These are phyloP conservation scores for Backusella tuberculispora DNA, from an alignment of 192 early-diverging fungal species.

Conservation along the genomic window DNA sequence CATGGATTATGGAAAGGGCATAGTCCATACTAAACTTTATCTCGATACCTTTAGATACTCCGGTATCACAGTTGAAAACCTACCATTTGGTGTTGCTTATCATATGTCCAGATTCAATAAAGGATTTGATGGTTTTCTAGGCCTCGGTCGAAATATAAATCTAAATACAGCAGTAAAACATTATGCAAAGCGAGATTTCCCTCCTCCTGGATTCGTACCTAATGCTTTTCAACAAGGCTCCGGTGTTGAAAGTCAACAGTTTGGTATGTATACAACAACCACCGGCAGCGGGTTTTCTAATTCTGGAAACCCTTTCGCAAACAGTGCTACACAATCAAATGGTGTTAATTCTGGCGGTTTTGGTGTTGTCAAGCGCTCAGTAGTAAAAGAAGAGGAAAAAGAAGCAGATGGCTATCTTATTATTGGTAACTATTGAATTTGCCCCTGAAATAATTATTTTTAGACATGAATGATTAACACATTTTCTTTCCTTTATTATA, in stretches of 20 bases:
- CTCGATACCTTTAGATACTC: slow-evolving; percentile 31
- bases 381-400: slow-evolving; percentile 16
- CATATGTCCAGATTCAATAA: slow-evolving; percentile 35
- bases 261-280: slow-evolving; percentile 34
- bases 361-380: not conserved
- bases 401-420: slow-evolving; percentile 40
- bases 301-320: not conserved
- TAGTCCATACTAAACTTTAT: slow-evolving; percentile 38
- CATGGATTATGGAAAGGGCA: slow-evolving; percentile 31
- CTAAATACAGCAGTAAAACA: slow-evolving; percentile 28
- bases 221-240: slow-evolving; percentile 32
- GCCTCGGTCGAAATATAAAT: slow-evolving; percentile 36
- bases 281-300: not conserved
- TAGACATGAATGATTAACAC: not conserved
- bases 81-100: slow-evolving; percentile 41
- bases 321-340: not conserved
- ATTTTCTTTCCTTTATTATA: not conserved
- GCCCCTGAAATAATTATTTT: slow-evolving; percentile 7
- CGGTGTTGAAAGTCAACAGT: slow-evolving; percentile 36
- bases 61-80: slow-evolving; percentile 28
- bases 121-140: slow-evolving; percentile 41
- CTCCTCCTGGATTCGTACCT: slow-evolving; percentile 25
- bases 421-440: slow-evolving; percentile 28
- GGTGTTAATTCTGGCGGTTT: slow-evolving; percentile 17
- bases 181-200: slow-evolving; percentile 26